Conservation (phyloP, 1,139 yeast genomes). For the Taiozyma sp. region DNA sequence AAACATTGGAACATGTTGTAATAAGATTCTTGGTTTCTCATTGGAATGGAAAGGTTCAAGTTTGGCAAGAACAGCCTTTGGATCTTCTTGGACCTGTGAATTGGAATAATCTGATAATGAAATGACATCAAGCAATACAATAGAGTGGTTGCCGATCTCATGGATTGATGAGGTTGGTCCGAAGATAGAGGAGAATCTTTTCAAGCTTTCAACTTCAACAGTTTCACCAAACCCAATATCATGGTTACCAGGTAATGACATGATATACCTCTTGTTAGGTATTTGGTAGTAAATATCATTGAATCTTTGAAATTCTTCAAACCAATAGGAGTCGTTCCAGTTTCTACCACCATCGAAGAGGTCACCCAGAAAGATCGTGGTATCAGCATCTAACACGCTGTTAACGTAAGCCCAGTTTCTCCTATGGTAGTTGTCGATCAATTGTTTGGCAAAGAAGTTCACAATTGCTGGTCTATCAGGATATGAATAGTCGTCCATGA, state of each 20-base stretch:
- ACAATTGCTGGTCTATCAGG: conserved; percentile 46
- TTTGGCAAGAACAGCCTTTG: conserved; percentile 34
- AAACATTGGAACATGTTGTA: conserved; percentile 77
- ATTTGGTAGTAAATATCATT: conserved; percentile 52
- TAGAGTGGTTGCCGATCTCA: conserved; percentile 67
- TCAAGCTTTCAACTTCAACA: conserved; percentile 43
- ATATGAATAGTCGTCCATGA: conserved; percentile 73
- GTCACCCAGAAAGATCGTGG: conserved; percentile 81
- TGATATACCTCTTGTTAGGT: conserved; percentile 40
- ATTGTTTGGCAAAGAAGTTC: conserved; percentile 39
- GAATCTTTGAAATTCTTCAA: conserved; percentile 66
- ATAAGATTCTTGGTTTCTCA: conserved; percentile 55
- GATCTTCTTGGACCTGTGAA: conserved; percentile 35
- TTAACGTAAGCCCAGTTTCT: conserved; percentile 69
- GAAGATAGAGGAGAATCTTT: conserved; percentile 64
- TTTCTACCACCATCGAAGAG: conserved; percentile 93
- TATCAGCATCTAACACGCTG: conserved; percentile 59
- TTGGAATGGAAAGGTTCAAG: conserved; percentile 24
- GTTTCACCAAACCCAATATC: conserved; percentile 89
- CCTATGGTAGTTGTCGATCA: conserved; percentile 67
- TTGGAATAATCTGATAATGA: conserved; percentile 55
- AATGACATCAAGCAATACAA: conserved; percentile 76
- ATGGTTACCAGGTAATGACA: conserved; percentile 86
- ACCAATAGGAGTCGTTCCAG: conserved; percentile 71
- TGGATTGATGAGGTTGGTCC: conserved; percentile 61